Base-by-base conservation (phyloP, 768 basidiomycete genomes). In the Mycena epipterygia region DNA sequence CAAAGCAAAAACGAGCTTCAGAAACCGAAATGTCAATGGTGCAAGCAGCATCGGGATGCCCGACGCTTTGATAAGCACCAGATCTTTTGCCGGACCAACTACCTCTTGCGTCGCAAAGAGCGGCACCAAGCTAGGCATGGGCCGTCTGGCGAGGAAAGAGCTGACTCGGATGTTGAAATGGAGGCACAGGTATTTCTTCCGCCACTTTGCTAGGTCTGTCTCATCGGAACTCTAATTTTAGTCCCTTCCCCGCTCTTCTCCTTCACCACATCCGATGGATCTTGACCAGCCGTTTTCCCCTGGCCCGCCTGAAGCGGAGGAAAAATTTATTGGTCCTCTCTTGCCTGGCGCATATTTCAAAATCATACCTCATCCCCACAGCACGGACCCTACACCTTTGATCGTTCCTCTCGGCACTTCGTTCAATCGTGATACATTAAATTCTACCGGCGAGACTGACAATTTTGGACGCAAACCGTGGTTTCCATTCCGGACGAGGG, bases 401-500 rank as follows among this genome's bases (percentile, higher is more conserved):
- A 51, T 51, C 29, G 14, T 29, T 30, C 29, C 49, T 11, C 29
- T 51, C 27, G 14, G 14, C 6, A 30, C 27, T 17, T 51, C 49
- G 12, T 14, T 14, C 7, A 8, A 51, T 29, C 49, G 29, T 14
- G 2, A 30, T 7, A 21, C 27, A 14, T 5, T 13, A 16, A 29
- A 14, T 3, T 14, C 27, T 6, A 17, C n/a, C n/a, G n/a, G 8
- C 5, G 14, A 7, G 39, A 46, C n/a, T 42, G 19, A 42, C 41
- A 16, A 29, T 21, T 51, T 14, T 14, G 25, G 49, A 14, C 14
- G n/a, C 13, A 16, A 7, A 14, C 41, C 49, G 8, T 51, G 29
- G 49, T 51, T 51, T 29, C 49, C 49, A 30, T 51, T 76, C 11
- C 39, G 44, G 44, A 46, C 44, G 8, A 46, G 44, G 14, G 44